Percentiles rank a stretch among this genome's conserved stretches.
phyloP scores from a whole-genome alignment of 768 basidiomycete genomes.

The Cystofilobasidium bisporidii region DNA sequence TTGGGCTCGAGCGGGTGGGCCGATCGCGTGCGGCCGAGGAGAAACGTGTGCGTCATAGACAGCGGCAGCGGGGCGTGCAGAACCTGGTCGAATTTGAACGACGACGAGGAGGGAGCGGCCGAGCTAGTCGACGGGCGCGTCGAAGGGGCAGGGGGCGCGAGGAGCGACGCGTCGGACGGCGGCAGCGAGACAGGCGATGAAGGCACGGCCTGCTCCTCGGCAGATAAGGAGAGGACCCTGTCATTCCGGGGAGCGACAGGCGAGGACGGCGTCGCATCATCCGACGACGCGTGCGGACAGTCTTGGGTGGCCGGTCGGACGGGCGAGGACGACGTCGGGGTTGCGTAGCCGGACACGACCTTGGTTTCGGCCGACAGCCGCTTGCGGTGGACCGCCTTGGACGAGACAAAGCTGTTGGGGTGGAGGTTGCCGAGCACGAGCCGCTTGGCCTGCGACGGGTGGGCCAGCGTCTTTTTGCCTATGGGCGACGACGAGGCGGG shows the following conservation, averaged over 20 bases:
- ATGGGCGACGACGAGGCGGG: slow-evolving; percentile 1
- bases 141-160: background rate
- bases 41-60: background rate
- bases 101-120: background rate
- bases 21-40: background rate
- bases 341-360: slow-evolving; percentile 7
- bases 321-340: background rate
- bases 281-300: background rate
- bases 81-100: background rate
- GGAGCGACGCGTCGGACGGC: background rate
- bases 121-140: background rate
- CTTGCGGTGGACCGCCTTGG: background rate
- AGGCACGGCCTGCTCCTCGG: too few relatives aligned
- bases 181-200: too few relatives aligned
- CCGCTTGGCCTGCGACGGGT: background rate
- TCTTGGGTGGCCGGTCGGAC: background rate
- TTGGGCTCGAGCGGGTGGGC: background rate
- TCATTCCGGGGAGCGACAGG: background rate
- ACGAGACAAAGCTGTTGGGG: background rate
- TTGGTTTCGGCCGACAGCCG: background rate
- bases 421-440: background rate
- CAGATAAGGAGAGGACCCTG: background rate
- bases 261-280: background rate
- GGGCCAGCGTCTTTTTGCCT: background rate
- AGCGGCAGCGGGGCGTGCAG: slow-evolving; percentile 1